Base-by-base conservation (phyloP, 768 basidiomycete species). In the Boletus rubroflammeus region DNA sequence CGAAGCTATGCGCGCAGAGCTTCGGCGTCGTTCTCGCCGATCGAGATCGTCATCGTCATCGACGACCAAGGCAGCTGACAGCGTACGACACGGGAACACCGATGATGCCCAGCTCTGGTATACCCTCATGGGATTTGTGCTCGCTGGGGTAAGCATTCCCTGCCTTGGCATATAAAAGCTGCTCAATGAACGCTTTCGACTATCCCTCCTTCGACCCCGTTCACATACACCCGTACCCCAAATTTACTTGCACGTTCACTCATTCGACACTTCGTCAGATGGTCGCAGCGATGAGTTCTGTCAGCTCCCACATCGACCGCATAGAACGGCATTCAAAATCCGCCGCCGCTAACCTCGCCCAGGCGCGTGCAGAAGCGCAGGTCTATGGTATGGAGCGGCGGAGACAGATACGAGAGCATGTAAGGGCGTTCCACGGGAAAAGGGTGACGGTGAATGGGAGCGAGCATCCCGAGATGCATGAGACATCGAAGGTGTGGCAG, bases 321-420 rank as follows among this genome's bases (percentile, higher is more conserved):
- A 57, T 64, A n/a, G 55, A 55, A 56, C 70, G 68, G 0, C 85
- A 88, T 26, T 35, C 64, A 59, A 68, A 67, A 13, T 70, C 72
- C 3, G 88, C 87, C 0, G 79, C 76, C 1, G 68, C 71, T 9
- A 86, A 85, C 57, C 77, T 88, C 19, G 76, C 81, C 0, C 76
- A 80, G 53, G 87, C 84, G 5, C 76, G 82, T 17, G 64, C 67
- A 14, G 86, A 86, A 34, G 83, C 84, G 7, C 70, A 73, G 40
- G 76, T 81, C 57, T 66, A 78, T 38, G 85, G 86, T 0, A 75
- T 73, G 38, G 78, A 81, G 56, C 70, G 85, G 47, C 74, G 84
- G 45, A 70, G 68, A 41, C 77, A 76, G 52, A 76, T 88, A 54
- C 72, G 76, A 31, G 73, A 75, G 55, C 75, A 78, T 4, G 82